Evolutionary conservation across 768 basidiomycete genomes (phyloP), one percentile per base, ranked within the genome.

Genomic region (Lentinula raphanica): DNA sequence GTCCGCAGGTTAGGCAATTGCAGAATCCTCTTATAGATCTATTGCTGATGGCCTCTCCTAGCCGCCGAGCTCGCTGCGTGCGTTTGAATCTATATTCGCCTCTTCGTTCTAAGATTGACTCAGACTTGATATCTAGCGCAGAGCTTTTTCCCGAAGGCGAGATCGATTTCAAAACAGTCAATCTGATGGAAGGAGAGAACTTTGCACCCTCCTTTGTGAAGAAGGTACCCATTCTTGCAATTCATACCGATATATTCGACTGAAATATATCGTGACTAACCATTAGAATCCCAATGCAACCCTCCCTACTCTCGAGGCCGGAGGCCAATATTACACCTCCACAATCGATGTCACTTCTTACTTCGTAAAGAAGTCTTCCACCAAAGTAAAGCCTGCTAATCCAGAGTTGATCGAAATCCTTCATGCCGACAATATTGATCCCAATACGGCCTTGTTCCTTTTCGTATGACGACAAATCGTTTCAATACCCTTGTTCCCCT

Each of bases 401-500:
- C 21, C 49, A 9, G 59, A 58, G n/a, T 58, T 74, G 54, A 71
- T 77, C 60, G 66, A 66, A 36, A 72, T 63, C 54, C 65, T 83
- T 25, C 80, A 83, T 63, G 72, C 75, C 31, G 74, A 77, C 35
- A 70, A 66, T 36, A 66, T 75, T 51, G 80, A 83, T 63, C 81
- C 81, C 54, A 85, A 84, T 73, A 78, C 82, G 61, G 71, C 76
- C n/a, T 48, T 77, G 27, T 58, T 78, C 21, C 70, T 75, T 3
- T 66, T 71, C 32, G 78, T 79, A 63, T 61, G 73, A 15, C 21
- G 27, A 19, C 53, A 11, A 8, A n/a, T n/a, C 38, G 38, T 21
- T n/a, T 31, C 15, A 29, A 59, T 17, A 1, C 11, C 2, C 40
- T 54, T 5, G 5, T 25, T 12, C 15, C 7, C 19, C 3, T 25